phyloP scores from a whole-genome alignment of 192 early-diverging fungal species.

The Coemansia sp. region DNA sequence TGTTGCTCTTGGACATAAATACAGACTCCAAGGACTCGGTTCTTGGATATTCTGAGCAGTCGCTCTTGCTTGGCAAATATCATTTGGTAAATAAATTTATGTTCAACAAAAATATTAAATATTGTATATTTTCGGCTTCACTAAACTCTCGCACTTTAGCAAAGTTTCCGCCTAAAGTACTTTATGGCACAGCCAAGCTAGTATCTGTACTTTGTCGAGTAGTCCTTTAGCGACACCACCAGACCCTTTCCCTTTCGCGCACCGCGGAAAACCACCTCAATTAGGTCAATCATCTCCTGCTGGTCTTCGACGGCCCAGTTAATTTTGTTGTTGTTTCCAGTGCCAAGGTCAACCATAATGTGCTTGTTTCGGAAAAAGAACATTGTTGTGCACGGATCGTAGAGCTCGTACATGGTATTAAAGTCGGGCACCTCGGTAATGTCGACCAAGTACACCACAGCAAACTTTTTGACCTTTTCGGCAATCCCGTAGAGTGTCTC shows the following conservation, averaged over 20 bases:
- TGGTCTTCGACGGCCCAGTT: conserved; percentile 94
- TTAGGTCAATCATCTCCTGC: conserved; percentile 94
- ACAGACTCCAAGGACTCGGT: conserved; percentile 17
- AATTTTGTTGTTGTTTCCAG: conserved; percentile 99
- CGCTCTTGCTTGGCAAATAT: conserved; percentile 42
- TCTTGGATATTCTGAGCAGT: conserved; percentile 33
- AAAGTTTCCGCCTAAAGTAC: neutral
- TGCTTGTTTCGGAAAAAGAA: conserved; percentile 96
- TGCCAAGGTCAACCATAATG: conserved; percentile 98
- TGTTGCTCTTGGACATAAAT: conserved; percentile 44
- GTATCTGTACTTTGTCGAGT: conserved; percentile 98
- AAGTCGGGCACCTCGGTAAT: conserved; percentile 93
- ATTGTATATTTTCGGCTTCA: neutral
- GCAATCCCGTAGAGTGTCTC: conserved; percentile 90
- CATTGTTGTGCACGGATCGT: conserved; percentile 98
- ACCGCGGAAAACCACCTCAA: conserved; percentile 88
- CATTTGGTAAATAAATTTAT: conserved; percentile 12
- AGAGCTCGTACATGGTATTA: conserved; percentile 97
- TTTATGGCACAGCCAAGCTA: conserved; percentile 42
- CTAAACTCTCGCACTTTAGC: neutral
- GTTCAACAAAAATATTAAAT: neutral
- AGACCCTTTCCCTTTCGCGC: conserved; percentile 96
- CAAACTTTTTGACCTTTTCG: conserved; percentile 98
- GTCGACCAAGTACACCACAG: conserved; percentile 94
- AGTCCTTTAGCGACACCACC: conserved; percentile 95